Conservation (phyloP, 1,284 basidiomycete genomes). For the Leccinum griseonigrum region DNA sequence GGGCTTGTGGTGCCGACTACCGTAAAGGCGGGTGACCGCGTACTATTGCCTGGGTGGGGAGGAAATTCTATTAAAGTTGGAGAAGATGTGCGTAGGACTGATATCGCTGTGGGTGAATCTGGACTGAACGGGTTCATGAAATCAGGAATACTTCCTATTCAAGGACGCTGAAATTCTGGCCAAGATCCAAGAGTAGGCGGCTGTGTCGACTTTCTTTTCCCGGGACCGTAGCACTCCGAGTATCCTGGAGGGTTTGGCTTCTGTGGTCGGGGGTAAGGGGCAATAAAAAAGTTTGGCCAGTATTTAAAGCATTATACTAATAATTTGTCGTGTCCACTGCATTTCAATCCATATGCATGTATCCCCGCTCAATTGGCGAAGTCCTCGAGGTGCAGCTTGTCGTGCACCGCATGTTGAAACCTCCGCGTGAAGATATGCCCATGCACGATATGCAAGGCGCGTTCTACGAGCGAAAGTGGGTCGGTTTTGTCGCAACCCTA, state of each 20-base stretch:
- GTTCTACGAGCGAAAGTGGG: background rate
- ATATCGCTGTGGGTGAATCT: background rate
- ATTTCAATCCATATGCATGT: slow-evolving; percentile 23
- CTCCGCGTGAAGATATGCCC: background rate
- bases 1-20: slow-evolving; percentile 76
- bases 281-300: slow-evolving; percentile 15
- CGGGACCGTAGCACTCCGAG: background rate
- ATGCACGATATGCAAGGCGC: slow-evolving; percentile 16
- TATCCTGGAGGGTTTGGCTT: background rate
- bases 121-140: slow-evolving; percentile 2
- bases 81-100: slow-evolving; percentile 74
- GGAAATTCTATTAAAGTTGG: slow-evolving; percentile 96
- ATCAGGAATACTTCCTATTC: slow-evolving; percentile 89
- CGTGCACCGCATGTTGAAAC: background rate
- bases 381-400: background rate
- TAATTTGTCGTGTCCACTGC: slow-evolving; percentile 18
- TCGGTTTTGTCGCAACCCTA: slow-evolving; percentile 9
- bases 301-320: slow-evolving; percentile 19
- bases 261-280: background rate
- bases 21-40: slow-evolving; percentile 89
- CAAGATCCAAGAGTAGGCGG: slow-evolving; percentile 86
- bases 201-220: background rate
- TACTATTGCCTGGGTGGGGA: slow-evolving; percentile 94
- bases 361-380: slow-evolving; percentile 28
- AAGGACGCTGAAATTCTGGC: slow-evolving; percentile 95